phyloP scores from a whole-genome alignment of 177 flowering plant species.

The Vitis hybrid region DNA sequence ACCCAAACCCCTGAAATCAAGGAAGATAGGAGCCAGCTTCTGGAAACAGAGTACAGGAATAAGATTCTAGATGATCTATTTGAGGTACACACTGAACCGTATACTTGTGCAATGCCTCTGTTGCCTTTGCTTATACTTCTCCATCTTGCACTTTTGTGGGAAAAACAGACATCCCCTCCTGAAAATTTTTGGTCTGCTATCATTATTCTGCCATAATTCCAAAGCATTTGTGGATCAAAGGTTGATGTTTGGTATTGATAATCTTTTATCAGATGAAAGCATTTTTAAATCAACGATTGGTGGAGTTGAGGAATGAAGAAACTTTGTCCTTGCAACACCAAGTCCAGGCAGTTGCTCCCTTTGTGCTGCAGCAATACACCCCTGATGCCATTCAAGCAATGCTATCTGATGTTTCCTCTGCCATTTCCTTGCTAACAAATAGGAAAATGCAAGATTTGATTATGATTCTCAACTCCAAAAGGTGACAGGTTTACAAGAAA shows the following conservation, averaged over 20 bases:
- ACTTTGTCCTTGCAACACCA: slow-evolving; percentile 87
- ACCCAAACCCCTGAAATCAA: slow-evolving; percentile 23
- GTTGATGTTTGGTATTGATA: background rate
- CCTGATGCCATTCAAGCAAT: slow-evolving; percentile 72
- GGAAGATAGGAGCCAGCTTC: slow-evolving; percentile 70
- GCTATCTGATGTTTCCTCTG: slow-evolving; percentile 62
- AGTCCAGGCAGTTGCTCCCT: slow-evolving; percentile 93
- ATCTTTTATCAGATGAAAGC: slow-evolving; percentile 65
- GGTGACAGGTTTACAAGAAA: slow-evolving; percentile 35
- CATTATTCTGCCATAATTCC: background rate
- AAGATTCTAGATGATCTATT: slow-evolving; percentile 92
- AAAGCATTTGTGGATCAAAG: background rate
- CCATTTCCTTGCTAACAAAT: slow-evolving; percentile 72
- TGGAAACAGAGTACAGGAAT: slow-evolving; percentile 95
- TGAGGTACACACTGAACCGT: slow-evolving; percentile 56
- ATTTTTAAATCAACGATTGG: slow-evolving; percentile 75
- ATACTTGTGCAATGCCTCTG: background rate
- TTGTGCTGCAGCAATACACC: slow-evolving; percentile 85
- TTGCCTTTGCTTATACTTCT: background rate
- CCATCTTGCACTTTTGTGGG: background rate
- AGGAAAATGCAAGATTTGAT: slow-evolving; percentile 79
- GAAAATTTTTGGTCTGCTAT: background rate
- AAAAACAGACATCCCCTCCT: background rate
- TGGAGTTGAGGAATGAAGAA: slow-evolving; percentile 72
- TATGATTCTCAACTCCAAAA: slow-evolving; percentile 94